Percentiles rank a stretch among this genome's conserved stretches.
phyloP scores from a whole-genome alignment of 2,329 filamentous ascomycete genomes.

The Parascedosporium putredinis region DNA sequence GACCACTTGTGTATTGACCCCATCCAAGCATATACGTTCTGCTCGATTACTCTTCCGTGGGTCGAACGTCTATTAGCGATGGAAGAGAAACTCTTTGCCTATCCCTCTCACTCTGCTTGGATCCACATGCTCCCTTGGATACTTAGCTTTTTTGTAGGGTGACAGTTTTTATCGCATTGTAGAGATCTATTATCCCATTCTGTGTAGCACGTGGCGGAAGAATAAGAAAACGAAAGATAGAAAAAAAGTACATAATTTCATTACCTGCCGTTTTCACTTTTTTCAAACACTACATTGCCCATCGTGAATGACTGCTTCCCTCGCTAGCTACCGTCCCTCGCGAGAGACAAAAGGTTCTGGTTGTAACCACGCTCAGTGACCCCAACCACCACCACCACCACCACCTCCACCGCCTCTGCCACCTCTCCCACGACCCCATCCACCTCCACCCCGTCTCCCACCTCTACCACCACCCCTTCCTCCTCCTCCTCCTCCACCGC shows the following conservation, averaged over 20 bases:
- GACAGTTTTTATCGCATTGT: constrained; percentile 19
- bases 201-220: too few species aligned
- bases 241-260: too few species aligned
- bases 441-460: constrained; percentile 26
- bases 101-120: constrained; percentile 41
- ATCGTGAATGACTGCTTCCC: too few species aligned
- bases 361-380: too few species aligned
- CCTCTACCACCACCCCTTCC: constrained; percentile 26
- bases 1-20: too few species aligned
- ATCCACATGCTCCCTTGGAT: constrained; percentile 31
- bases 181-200: background rate
- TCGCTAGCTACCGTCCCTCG: too few species aligned
- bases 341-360: too few species aligned
- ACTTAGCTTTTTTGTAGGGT: constrained; percentile 38
- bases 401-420: constrained; percentile 14
- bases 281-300: too few species aligned
- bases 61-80: constrained; percentile 44
- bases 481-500: constrained; percentile 26
- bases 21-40: constrained; percentile 47
- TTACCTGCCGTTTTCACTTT: too few species aligned
- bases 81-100: constrained; percentile 32
- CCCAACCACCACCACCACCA: background rate
- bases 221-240: too few species aligned
- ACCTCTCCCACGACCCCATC: constrained; percentile 26
- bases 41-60: constrained; percentile 35